Conservation (phyloP, 768 basidiomycete species). For the Calocybe gangraenosa region DNA sequence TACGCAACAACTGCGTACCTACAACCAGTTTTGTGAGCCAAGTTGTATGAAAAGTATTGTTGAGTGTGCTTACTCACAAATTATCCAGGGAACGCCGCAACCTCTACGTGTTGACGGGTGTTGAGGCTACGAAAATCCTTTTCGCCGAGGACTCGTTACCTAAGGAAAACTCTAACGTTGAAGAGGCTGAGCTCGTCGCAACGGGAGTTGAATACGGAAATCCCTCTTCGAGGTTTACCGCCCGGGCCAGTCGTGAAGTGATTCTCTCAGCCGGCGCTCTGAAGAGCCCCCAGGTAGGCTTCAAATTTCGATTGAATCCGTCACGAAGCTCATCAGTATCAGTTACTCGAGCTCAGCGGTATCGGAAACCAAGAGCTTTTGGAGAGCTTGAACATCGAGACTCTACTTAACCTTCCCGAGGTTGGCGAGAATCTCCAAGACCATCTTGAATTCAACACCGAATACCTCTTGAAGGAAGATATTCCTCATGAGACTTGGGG, state of each 20-base stretch:
- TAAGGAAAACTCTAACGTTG: not conserved
- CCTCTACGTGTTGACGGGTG: slow-evolving; percentile 27
- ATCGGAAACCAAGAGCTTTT: slow-evolving; percentile 40
- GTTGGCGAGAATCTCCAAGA: slow-evolving; percentile 13
- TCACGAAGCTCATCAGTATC: slow-evolving; percentile 37
- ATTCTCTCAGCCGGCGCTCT: slow-evolving; percentile 36
- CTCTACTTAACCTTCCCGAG: slow-evolving; percentile 10
- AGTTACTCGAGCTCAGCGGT: slow-evolving; percentile 42
- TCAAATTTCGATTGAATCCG: too few relatives aligned
- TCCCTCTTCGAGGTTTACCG: slow-evolving; percentile 21
- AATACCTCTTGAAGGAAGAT: slow-evolving; percentile 14
- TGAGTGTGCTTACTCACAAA: too few relatives aligned
- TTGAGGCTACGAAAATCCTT: slow-evolving; percentile 23
- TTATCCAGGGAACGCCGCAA: slow-evolving; percentile 19
- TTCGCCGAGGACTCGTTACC: slow-evolving; percentile 1
- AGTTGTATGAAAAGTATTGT: not conserved
- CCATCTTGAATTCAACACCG: slow-evolving; percentile 11
- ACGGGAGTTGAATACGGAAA: slow-evolving; percentile 39
- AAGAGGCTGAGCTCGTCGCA: slow-evolving; percentile 22
- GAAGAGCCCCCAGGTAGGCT: slow-evolving; percentile 5
- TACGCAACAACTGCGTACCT: slow-evolving; percentile 17
- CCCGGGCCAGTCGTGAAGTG: slow-evolving; percentile 46
- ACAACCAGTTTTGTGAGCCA: slow-evolving; percentile 8
- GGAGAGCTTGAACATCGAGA: slow-evolving; percentile 10
- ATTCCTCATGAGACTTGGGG: slow-evolving; percentile 11